Evolutionary conservation across 768 basidiomycete species (phyloP).

Genomic region (Rhodotorula toruloides): DNA sequence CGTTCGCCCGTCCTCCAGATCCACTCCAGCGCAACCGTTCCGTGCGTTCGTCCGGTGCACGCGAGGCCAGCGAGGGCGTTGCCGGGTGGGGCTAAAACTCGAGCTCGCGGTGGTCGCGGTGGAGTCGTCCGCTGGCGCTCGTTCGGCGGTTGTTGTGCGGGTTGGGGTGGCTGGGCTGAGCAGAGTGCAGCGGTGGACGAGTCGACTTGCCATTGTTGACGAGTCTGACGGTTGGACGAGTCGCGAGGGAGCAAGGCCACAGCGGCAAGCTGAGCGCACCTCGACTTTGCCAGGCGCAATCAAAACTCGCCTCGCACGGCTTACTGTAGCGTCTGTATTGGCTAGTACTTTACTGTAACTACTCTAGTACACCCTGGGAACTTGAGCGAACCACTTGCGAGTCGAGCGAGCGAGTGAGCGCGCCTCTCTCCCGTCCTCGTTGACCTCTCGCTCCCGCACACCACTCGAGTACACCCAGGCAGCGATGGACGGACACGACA

Average conservation of each 20-base stretch:
- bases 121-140: neutral
- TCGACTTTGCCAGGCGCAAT: neutral
- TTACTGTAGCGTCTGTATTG: too few species aligned
- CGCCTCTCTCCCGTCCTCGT: too few species aligned
- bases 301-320: neutral
- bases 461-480: neutral
- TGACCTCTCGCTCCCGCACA: neutral
- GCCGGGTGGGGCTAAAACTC: neutral
- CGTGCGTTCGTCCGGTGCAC: too few species aligned
- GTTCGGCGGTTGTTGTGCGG: neutral
- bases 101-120: neutral
- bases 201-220: slow-evolving; percentile 7
- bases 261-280: neutral
- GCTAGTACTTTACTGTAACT: too few species aligned
- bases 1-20: too few species aligned
- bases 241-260: neutral
- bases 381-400: too few species aligned
- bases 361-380: too few species aligned
- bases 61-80: neutral
- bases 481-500: neutral
- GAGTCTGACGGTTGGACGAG: neutral
- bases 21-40: neutral
- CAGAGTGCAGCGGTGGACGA: neutral
- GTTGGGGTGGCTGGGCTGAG: neutral
- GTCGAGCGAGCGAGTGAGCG: neutral